Base-by-base conservation (phyloP, 1,139 yeast species). In the Nadsonia starkeyi-henricii region DNA sequence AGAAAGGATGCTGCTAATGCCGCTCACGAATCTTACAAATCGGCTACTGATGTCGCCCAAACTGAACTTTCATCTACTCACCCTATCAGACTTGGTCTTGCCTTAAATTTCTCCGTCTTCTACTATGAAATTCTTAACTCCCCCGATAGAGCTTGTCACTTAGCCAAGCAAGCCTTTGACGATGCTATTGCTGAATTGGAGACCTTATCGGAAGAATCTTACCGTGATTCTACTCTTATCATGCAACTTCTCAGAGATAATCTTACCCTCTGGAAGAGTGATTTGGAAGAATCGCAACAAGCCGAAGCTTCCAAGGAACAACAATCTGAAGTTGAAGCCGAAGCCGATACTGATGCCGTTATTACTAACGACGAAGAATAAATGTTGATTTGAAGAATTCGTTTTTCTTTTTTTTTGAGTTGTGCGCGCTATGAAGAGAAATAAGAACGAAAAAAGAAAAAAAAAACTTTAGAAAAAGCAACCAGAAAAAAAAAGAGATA, bases 161-260 rank as follows among this genome's bases (percentile, higher is more conserved):
- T 91, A 70, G 98, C 98, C 62, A 91, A 91, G 72, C 98, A 91
- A 74, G 98, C 98, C 48, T 91, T 91, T 62, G 98, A 91, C 69
- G 98, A 91, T 68, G 98, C 98, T 57, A 95, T 91, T 66, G 96
- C 97, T 59, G 97, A 91, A 75, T 81, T 91, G 68, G 98, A 91
- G 73, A 89, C 97, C 57, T 78, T 91, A 63, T 85, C 95, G 46
- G 98, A 91, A 75, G 98, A 91, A 74, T 85, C 96, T 58, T 91
- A 91, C 81, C 86, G 91, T 72, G 98, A 91, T 71, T 88, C 96
- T 55, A 91, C 97, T 58, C 80, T 91, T 71, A 91, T 91, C 69
- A 89, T 91, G 98, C 97, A 91, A 79, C 81, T 91, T 69, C 81
- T 91, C 69, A 85, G 96, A 76, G 98, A 91, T 74, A 91, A 91